Evolutionary conservation across 495 filamentous ascomycete genomes (phyloP), one percentile per base, ranked within the genome.

Genomic region (Talaromyces trachyspermus): DNA sequence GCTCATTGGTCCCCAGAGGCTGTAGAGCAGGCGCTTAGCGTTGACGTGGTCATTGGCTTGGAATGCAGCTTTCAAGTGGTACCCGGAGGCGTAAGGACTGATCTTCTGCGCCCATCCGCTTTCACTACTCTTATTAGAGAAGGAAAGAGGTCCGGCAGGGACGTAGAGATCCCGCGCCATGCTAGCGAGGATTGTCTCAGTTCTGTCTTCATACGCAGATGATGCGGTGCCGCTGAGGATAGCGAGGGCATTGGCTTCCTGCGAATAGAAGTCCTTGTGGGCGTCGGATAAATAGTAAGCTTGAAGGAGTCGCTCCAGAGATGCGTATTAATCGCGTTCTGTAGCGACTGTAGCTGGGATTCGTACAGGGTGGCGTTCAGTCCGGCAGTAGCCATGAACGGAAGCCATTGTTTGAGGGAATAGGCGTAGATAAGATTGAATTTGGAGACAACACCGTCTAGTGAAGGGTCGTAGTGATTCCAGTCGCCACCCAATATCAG

Each of bases 351-450:
- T 2, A 57, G 52, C 9, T 52, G 54, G n/a, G 17, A 7, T 15
- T 11, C 12, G 22, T 57, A 57, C 14, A 51, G 3, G 8, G 51
- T 47, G 1, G 33, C 18, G 25, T 54, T 48, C 8, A 54, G 23
- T n/a, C 38, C 44, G 2, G 27, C 51, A 19, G 37, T 43, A n/a
- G 23, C 43, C 17, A 57, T 23, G 19, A 54, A 46, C 4, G 48
- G 37, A 15, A 53, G 9, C 35, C 48, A 54, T 17, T 54, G 26
- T n/a, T 43, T 35, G 3, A 57, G 43, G 6, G 54, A 15, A 46
- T 49, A 57, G 7, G 54, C 54, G 25, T 57, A 57, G 17, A 54
- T 33, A 19, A 54, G 35, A 26, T 57, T 57, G 52, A 57, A 54
- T 29, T 51, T 57, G 10, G 51, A 32, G 9, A 57, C 54, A 1